Base-by-base conservation (phyloP, 495 filamentous ascomycete genomes). In the Penicillium lagena region DNA sequence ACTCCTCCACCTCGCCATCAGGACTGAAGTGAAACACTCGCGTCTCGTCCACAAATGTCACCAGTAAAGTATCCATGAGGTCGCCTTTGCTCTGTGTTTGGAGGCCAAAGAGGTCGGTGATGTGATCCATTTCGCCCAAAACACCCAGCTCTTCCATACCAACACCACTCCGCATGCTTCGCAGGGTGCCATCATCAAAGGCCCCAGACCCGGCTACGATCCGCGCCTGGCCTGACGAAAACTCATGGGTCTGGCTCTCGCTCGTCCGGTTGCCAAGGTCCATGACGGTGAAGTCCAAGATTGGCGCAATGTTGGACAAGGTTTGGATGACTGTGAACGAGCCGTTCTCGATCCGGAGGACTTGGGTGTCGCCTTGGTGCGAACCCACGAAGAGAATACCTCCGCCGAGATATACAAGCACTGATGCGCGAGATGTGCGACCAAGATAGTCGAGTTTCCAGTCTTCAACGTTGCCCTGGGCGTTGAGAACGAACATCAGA, bases 271-370 rank as follows among this genome's bases (percentile, higher is more conserved):
- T 90, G 1, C 90, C 90, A 72, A 96, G 83, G 57, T 97, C 91
- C 86, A 97, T 94, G 9, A 97, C 79, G 6, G 84, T 85, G 42
- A 97, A 95, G 56, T 99, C 93, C 11, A 96, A 63, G 35, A 97
- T 86, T 1, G 93, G 93, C 0, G 87, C 90, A 58, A 96, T 85
- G 54, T 94, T 97, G 9, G 79, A 66, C 41, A 96, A 65, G 0
- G 80, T 85, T 63, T 97, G 89, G 9, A 95, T 64, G 2, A 89
- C 60, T 32, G 85, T 70, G 29, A 91, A 56, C 0, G 68, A 66
- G 17, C 70, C 66, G 35, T 71, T 63, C 39, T 69, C 66, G 32
- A 94, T 74, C 12, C 73, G 74, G 41, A 95, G 73, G 2, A 97
- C 71, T 57, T 96, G 90, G 0, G 88, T 94, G 59, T 99, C 87